These are phyloP conservation scores for Botrytis galanthina DNA, from an alignment of 2,329 filamentous ascomycete species.

Conservation along the genomic window DNA sequence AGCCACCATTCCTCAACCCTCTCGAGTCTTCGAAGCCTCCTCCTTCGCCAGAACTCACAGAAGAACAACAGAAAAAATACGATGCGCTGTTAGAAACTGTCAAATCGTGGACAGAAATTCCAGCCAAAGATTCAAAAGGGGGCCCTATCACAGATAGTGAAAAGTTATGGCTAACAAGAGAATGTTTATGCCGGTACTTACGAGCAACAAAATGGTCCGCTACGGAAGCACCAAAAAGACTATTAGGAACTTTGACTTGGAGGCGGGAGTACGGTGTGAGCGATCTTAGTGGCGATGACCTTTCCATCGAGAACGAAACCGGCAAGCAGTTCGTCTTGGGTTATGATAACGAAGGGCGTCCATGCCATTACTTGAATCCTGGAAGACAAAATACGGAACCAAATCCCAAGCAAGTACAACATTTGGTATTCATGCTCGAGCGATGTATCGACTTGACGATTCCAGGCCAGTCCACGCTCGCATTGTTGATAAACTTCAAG, in stretches of 20 bases:
- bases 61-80: constrained; percentile 82
- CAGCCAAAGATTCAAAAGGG: constrained; percentile 55
- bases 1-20: constrained; percentile 39
- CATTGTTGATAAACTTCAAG: constrained; percentile 90
- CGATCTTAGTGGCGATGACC: constrained; percentile 75
- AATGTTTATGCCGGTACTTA: constrained; percentile 90
- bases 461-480: constrained; percentile 79
- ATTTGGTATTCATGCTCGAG: constrained; percentile 95
- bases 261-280: constrained; percentile 83
- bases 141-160: constrained; percentile 75
- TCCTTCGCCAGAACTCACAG: constrained; percentile 58
- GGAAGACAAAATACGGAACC: constrained; percentile 89
- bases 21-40: constrained; percentile 41
- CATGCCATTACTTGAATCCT: constrained; percentile 87
- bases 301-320: constrained; percentile 91
- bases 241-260: constrained; percentile 81
- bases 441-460: constrained; percentile 84
- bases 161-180: constrained; percentile 84
- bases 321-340: constrained; percentile 91
- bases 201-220: constrained; percentile 90
- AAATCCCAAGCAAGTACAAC: constrained; percentile 83
- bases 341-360: constrained; percentile 80
- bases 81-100: constrained; percentile 68
- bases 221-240: constrained; percentile 71
- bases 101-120: constrained; percentile 68